Base-by-base conservation (phyloP, 768 basidiomycete species). In the Lactifluus pinguis region DNA sequence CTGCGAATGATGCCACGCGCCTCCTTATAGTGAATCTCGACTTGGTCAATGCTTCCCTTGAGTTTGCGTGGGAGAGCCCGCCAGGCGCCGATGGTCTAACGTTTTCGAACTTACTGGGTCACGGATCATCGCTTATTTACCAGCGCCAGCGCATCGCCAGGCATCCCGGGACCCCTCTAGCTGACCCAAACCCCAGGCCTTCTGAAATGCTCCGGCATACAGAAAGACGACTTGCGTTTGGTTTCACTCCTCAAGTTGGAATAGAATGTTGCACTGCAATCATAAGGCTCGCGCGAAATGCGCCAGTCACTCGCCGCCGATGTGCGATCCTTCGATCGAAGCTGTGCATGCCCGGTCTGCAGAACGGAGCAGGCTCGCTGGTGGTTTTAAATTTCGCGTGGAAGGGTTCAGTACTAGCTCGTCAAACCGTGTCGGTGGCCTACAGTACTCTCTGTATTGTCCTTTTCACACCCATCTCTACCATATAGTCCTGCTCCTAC, bases 231-330 rank as follows among this genome's bases (percentile, higher is more conserved):
- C 88, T 7, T 97, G 97, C 72, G 89, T 34, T 34, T 34, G 5
- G 32, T 34, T 77, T 47, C 9, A 63, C 39, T 34, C 39, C 41
- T 21, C 45, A 41, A 6, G 14, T n/a, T 38, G 38, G 38, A 38
- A 38, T 25, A 25, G 25, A 25, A 25, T 2, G 25, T 25, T 25
- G 44, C 84, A 86, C 64, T 98, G 95, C 75, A 92, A 86, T 65
- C 80, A 97, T 61, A 89, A 97, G 62, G 83, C 87, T 25, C 95
- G 97, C 71, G 75, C 84, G 25, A 87, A 86, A 69, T 93, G 91
- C 66, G 81, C 84, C 0, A 66, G 72, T 38, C 83, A 86, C 62
- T 87, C 90, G 1, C 84, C 88, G 9, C 85, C 86, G 25, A 25
- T 25, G 25, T 25, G 25, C 25, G 25, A 25, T 25, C 25, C 25